Conservation (phyloP, 805 yeast genomes). For the Candida chauliodis region DNA sequence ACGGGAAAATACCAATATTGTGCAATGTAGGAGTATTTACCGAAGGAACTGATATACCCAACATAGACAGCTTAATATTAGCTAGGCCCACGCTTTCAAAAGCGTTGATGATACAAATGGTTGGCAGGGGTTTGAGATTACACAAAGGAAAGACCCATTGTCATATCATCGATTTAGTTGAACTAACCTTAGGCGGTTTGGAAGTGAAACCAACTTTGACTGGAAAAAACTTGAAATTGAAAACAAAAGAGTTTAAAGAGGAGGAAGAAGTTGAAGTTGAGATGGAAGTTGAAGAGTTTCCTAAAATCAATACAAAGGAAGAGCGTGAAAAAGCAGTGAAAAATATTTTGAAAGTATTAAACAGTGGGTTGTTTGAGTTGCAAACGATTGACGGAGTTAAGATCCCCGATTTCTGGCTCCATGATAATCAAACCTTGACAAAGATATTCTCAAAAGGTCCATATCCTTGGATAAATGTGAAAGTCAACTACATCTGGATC, state of each 20-base stretch:
- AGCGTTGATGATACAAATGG: slow-evolving; percentile 75
- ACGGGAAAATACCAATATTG: slow-evolving; percentile 64
- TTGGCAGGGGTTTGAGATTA: slow-evolving; percentile 81
- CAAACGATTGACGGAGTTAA: slow-evolving; percentile 2
- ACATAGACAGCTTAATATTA: slow-evolving; percentile 73
- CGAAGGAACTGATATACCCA: slow-evolving; percentile 93
- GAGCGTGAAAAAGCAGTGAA: slow-evolving; percentile 2
- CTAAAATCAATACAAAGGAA: background rate
- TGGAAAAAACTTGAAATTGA: slow-evolving; percentile 16
- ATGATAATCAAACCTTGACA: slow-evolving; percentile 2
- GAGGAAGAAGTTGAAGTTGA: slow-evolving; percentile 1
- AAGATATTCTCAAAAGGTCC: slow-evolving; percentile 1
- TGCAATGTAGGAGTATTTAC: slow-evolving; percentile 89
- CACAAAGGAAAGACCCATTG: slow-evolving; percentile 62
- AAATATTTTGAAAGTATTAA: background rate
- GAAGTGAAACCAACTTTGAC: slow-evolving; percentile 53
- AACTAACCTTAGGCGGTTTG: slow-evolving; percentile 50
- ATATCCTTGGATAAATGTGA: slow-evolving; percentile 4
- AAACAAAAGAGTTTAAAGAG: background rate
- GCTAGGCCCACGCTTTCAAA: slow-evolving; percentile 80
- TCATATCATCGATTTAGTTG: slow-evolving; percentile 76
- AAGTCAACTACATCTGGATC: background rate
- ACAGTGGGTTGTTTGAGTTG: slow-evolving; percentile 1
- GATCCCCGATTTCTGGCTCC: slow-evolving; percentile 2
- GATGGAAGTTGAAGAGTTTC: background rate